Evolutionary conservation across 2,329 filamentous ascomycete genomes (phyloP), one percentile per base, ranked within the genome.

Genomic region (Juglanconis sp.): DNA sequence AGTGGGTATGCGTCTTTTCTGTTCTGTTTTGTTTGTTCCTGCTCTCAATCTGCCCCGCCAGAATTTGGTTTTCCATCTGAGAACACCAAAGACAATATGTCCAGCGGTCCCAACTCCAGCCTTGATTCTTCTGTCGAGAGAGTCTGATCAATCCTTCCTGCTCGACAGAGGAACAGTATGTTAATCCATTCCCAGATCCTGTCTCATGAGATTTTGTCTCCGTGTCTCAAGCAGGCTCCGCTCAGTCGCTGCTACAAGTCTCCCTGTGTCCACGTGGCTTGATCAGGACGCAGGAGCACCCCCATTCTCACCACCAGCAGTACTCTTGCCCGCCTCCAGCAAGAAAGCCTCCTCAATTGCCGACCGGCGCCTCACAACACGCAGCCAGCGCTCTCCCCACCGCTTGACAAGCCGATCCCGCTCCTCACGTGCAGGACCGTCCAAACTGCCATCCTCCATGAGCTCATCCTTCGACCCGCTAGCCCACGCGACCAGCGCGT

Each of bases 301-400:
- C 15, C 36, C 47, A 35, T 34, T 44, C 30, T 32, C 52, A 17
- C 38, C 36, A 15, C 30, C 50, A 44, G 17, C 60, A 32, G 60
- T 57, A 17, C 57, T 61, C 66, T 71, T 74, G 53, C 62, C 70
- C 3, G 71, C 71, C 65, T 79, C 77, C 8, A 74, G 59, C 54
- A 81, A 69, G 69, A 84, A 85, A 0, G 89, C 84, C 75, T 97
- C 92, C 76, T 98, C 93, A 13, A 98, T 91, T 3, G 90, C 91
- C 13, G 85, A 85, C 74, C 92, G 89, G 48, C 95, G 82, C 68
- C 87, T 80, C 73, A 96, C 97, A 1, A 95, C 92, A 36, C 91
- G 83, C 64, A 91, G 78, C 95, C 95, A 99, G 52, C 92, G 84
- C 70, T 86, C 84, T 0, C 89, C 93, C 95, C 95, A 98, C 54